Base-by-base conservation (phyloP, 352 stramenopile genomes). In the Pythium pyrilobum region DNA sequence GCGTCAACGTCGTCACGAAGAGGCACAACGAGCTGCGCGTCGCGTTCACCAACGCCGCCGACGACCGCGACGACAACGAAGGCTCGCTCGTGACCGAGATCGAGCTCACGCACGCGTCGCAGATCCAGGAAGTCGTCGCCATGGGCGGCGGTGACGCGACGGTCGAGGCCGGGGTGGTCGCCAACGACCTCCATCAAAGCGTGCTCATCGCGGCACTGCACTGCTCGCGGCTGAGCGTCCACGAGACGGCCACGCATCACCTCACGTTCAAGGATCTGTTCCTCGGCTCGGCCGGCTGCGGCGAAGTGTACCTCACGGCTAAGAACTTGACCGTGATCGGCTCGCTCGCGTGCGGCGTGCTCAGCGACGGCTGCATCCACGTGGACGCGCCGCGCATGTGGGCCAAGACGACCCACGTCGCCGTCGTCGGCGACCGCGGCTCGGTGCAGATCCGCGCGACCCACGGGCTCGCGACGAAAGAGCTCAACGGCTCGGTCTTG, bases 1-100 rank as follows among this genome's bases (percentile, higher is more conserved):
- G n/a, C n/a, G n/a, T n/a, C n/a, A n/a, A n/a, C n/a, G n/a, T n/a
- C n/a, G n/a, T n/a, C n/a, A n/a, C n/a, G n/a, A n/a, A n/a, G n/a
- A n/a, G n/a, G n/a, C n/a, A n/a, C n/a, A n/a, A n/a, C n/a, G n/a
- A n/a, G n/a, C n/a, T n/a, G n/a, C n/a, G n/a, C n/a, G n/a, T n/a
- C n/a, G n/a, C n/a, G n/a, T n/a, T n/a, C n/a, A n/a, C n/a, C n/a
- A n/a, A n/a, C n/a, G n/a, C n/a, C n/a, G n/a, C n/a, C n/a, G n/a
- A n/a, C n/a, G n/a, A n/a, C n/a, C n/a, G n/a, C n/a, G n/a, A n/a
- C n/a, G n/a, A n/a, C n/a, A n/a, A n/a, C n/a, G 20, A 23, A 7
- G 49, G 49, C 49, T 25, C 47, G 11, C 28, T 56, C 12, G 49
- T 56, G 37, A 56, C 49, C 24, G 49, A 56, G 38, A 56, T 56